Percentiles rank a stretch among this genome's conserved stretches.
Evolutionary conservation across 2,329 filamentous ascomycete species (phyloP).

Genomic region (Colletotrichum magnum): DNA sequence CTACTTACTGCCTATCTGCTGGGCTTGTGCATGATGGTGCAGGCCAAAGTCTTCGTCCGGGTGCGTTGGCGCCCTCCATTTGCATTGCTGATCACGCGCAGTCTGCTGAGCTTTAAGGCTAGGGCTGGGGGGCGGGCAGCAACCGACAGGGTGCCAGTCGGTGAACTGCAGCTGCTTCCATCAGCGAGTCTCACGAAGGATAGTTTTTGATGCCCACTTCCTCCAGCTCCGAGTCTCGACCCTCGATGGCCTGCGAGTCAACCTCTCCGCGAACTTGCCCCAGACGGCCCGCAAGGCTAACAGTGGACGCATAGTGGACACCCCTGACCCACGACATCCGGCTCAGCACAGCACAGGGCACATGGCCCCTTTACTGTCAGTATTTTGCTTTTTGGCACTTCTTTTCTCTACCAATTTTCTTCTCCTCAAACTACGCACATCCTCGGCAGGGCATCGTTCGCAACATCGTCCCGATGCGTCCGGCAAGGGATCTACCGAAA

Average conservation of each 20-base stretch:
- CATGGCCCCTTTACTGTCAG: neutral
- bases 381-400: neutral
- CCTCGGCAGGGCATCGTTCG: neutral
- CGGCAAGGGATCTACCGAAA: too few relatives aligned
- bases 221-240: neutral
- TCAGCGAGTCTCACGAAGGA: conserved; percentile 1
- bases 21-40: neutral
- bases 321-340: neutral
- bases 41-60: neutral
- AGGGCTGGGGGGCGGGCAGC: neutral
- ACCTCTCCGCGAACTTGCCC: neutral
- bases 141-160: neutral
- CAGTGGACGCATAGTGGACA: neutral
- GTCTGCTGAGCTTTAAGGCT: neutral
- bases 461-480: neutral
- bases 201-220: conserved; percentile 5
- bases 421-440: neutral
- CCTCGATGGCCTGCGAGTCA: neutral
- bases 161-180: conserved; percentile 5
- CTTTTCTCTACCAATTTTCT: neutral
- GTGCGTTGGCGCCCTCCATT: neutral
- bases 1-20: too few relatives aligned
- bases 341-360: neutral
- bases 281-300: neutral
- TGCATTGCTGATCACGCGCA: neutral